Percentiles rank a stretch among this genome's conserved stretches.
These are phyloP conservation scores for Boletus barrowsii DNA, from an alignment of 768 basidiomycete genomes.

Conservation along the genomic window DNA sequence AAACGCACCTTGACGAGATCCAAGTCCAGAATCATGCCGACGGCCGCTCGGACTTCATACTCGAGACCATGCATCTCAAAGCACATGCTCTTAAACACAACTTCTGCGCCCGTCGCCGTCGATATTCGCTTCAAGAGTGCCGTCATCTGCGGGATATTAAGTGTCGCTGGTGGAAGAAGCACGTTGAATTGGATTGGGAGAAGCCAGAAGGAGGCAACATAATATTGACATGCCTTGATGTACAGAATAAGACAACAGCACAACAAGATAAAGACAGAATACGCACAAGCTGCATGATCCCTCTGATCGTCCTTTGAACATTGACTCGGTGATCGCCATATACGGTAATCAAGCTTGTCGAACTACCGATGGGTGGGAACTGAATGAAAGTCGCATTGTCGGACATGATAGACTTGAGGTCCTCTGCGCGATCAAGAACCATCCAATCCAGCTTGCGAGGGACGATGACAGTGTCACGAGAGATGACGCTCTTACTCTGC, in stretches of 20 bases:
- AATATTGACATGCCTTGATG: constrained; percentile 85
- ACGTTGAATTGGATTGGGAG: constrained; percentile 93
- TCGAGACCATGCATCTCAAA: constrained; percentile 97
- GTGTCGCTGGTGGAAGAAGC: constrained; percentile 74
- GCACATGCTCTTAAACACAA: constrained; percentile 95
- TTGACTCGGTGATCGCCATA: constrained; percentile 93
- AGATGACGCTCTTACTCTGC: constrained; percentile 86
- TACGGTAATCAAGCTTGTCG: constrained; percentile 88
- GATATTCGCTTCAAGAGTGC: constrained; percentile 85
- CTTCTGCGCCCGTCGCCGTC: constrained; percentile 83
- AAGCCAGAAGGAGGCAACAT: constrained; percentile 96
- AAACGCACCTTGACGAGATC: constrained; percentile 81
- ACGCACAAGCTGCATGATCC: constrained; percentile 91
- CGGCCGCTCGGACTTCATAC: constrained; percentile 82
- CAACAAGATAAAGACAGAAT: constrained; percentile 5
- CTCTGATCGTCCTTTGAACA: constrained; percentile 90
- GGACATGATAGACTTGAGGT: constrained; percentile 87
- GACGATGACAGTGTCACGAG: constrained; percentile 88
- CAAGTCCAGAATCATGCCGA: constrained; percentile 83
- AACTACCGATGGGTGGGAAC: constrained; percentile 89
- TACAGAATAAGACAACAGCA: constrained; percentile 15
- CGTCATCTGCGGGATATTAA: constrained; percentile 81
- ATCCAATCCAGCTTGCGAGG: constrained; percentile 99
- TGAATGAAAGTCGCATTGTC: constrained; percentile 97
- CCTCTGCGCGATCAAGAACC: constrained; percentile 93